Evolutionary conservation across 73 alveolate species (phyloP).

Genomic region (Diophrys sp.): DNA sequence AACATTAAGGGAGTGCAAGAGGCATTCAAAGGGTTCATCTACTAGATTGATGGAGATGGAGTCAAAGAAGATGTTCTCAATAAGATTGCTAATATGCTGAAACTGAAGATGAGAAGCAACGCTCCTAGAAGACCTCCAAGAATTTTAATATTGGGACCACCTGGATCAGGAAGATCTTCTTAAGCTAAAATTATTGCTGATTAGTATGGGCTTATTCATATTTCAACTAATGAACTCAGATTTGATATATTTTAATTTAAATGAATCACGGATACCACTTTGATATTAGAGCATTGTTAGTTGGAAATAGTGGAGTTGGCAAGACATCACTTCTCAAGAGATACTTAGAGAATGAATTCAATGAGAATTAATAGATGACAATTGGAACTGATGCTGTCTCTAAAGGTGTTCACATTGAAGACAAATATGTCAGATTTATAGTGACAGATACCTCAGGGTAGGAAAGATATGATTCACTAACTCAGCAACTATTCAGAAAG

Average conservation of each 20-base stretch:
- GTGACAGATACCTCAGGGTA: not conserved
- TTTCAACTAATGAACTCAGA: no score
- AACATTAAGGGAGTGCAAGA: conserved; percentile 81
- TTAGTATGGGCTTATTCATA: conserved; percentile 78
- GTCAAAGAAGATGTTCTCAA: conserved; percentile 60
- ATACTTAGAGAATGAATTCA: not conserved
- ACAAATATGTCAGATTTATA: no score
- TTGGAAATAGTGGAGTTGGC: no score
- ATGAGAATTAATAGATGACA: no score
- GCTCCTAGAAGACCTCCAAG: conserved; percentile 94
- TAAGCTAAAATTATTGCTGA: conserved; percentile 72
- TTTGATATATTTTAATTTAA: no score
- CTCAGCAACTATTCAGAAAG: not conserved
- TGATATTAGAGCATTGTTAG: no score
- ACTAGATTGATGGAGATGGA: conserved; percentile 71
- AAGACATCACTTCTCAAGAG: not conserved
- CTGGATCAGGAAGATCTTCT: conserved; percentile 92
- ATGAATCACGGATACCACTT: no score
- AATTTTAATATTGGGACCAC: conserved; percentile 93
- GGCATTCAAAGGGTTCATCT: conserved; percentile 67
- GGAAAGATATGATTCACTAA: not conserved
- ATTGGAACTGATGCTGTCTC: no score
- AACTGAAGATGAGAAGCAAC: conserved; percentile 38
- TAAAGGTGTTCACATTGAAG: not conserved
- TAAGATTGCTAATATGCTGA: conserved; percentile 46